These are phyloP conservation scores for Trichosporon asahii DNA, from an alignment of 1,284 basidiomycete genomes.

Conservation along the genomic window DNA sequence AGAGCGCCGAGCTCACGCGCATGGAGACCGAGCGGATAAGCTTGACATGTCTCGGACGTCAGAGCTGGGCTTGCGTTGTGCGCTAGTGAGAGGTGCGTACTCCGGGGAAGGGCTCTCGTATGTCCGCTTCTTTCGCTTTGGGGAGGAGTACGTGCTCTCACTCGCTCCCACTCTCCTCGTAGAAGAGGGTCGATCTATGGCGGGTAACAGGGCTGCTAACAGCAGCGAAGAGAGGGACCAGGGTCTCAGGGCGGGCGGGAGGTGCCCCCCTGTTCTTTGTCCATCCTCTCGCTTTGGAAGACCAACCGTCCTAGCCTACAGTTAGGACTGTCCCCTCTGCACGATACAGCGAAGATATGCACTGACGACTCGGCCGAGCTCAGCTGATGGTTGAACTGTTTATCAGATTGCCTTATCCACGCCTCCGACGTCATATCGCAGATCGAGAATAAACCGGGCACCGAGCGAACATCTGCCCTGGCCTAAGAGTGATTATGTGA, in stretches of 20 bases:
- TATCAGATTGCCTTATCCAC: not conserved
- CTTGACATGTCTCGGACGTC: not conserved
- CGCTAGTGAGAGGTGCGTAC: not conserved
- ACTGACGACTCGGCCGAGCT: too few relatives aligned
- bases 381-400: not conserved
- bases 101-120: not conserved
- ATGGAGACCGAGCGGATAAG: not conserved
- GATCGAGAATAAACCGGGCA: not conserved
- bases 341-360: too few relatives aligned
- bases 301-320: too few relatives aligned
- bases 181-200: not conserved
- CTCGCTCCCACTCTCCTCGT: too few relatives aligned
- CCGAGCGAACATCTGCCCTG: not conserved
- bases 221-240: not conserved
- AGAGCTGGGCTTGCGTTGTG: not conserved
- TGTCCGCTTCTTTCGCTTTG: not conserved
- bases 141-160: not conserved
- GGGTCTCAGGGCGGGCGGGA: not conserved
- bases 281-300: not conserved
- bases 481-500: not conserved
- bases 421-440: not conserved
- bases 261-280: not conserved
- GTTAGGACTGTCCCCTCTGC: too few relatives aligned
- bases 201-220: not conserved
- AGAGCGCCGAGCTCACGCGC: not conserved